phyloP scores from a whole-genome alignment of 169 alveolate genomes.

The Neospora caninum region DNA sequence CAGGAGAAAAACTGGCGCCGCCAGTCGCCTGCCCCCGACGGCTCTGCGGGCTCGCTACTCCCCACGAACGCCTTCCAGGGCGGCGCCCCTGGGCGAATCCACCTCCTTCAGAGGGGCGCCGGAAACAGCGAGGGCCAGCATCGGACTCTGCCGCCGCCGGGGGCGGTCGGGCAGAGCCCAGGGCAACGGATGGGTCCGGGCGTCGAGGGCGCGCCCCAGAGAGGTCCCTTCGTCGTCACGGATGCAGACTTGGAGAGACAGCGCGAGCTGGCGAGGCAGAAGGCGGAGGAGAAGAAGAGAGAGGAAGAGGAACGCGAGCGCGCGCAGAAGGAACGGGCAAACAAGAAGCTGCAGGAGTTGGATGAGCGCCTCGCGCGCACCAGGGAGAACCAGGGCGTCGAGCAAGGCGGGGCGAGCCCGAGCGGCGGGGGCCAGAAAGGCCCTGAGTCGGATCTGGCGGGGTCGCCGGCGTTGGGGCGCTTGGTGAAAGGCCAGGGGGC shows the following conservation, averaged over 20 bases:
- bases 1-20: not conserved
- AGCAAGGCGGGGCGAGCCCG: not conserved
- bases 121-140: not conserved
- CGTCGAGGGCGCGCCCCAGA: slow-evolving; percentile 35
- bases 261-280: slow-evolving; percentile 53
- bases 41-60: not conserved
- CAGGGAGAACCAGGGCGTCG: not conserved
- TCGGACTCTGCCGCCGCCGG: not conserved
- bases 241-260: slow-evolving; percentile 43
- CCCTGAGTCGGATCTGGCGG: not conserved
- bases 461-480: not conserved
- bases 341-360: slow-evolving; percentile 57
- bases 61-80: not conserved
- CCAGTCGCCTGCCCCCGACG: not conserved
- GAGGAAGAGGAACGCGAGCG: slow-evolving; percentile 47
- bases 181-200: not conserved
- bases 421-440: not conserved
- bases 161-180: not conserved
- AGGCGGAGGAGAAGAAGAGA: slow-evolving; percentile 41
- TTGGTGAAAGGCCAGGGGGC: not conserved
- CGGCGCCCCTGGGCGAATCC: not conserved
- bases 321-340: slow-evolving; percentile 44
- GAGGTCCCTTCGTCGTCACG: slow-evolving; percentile 19
- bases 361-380: slow-evolving; percentile 51
- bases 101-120: not conserved